These are phyloP conservation scores for Grammothele lineata DNA, from an alignment of 768 basidiomycete genomes.

Conservation along the genomic window DNA sequence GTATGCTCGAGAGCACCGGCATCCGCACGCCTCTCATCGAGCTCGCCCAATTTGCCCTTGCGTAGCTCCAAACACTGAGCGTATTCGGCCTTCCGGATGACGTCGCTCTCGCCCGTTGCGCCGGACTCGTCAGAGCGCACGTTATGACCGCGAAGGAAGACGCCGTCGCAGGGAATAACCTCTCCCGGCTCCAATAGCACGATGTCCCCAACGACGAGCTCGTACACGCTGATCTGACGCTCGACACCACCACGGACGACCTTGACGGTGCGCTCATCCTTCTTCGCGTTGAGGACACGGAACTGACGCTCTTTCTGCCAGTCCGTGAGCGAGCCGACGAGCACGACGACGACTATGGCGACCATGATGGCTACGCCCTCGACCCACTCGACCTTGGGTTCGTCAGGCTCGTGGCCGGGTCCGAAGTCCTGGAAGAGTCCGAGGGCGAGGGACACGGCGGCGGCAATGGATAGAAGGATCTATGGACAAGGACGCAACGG, in stretches of 20 bases:
- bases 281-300: constrained; percentile 85
- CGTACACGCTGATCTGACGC: constrained; percentile 39
- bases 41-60: neutral
- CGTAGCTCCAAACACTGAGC: constrained; percentile 52
- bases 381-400: constrained; percentile 95
- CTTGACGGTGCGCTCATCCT: constrained; percentile 89
- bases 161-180: constrained; percentile 91
- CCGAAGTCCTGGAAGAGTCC: constrained; percentile 97
- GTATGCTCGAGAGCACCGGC: constrained; percentile 41
- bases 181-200: constrained; percentile 92
- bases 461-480: constrained; percentile 91
- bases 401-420: constrained; percentile 44
- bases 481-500: constrained; percentile 33
- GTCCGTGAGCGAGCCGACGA: constrained; percentile 94
- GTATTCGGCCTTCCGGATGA: constrained; percentile 84
- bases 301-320: constrained; percentile 99
- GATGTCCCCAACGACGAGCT: constrained; percentile 92
- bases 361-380: constrained; percentile 85
- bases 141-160: constrained; percentile 89
- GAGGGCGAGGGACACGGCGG: constrained; percentile 87
- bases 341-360: constrained; percentile 69
- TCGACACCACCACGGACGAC: constrained; percentile 37
- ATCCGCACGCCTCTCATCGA: constrained; percentile 23
- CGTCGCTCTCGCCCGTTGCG: constrained; percentile 94
- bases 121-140: constrained; percentile 95